Percentiles rank a stretch among this genome's conserved stretches.
These are phyloP conservation scores for Tilletia indica DNA, from an alignment of 1,284 basidiomycete species.

Conservation along the genomic window DNA sequence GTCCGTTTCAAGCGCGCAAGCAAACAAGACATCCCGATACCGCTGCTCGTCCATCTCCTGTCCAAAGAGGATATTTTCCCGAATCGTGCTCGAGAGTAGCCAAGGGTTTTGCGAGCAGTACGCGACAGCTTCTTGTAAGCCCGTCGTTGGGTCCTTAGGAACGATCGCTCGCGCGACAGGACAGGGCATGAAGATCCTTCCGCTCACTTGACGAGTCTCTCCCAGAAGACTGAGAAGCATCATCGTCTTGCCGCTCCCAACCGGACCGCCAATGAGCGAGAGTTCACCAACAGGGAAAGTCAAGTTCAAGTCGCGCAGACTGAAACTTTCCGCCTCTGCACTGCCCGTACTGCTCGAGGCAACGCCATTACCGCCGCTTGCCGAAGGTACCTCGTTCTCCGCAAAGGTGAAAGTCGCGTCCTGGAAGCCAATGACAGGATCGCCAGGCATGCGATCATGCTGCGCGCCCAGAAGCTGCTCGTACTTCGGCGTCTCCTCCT, in stretches of 20 bases:
- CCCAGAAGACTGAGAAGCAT: constrained; percentile 65
- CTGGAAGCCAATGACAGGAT: constrained; percentile 60
- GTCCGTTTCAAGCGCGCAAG: constrained; percentile 77
- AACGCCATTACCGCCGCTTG: neutral
- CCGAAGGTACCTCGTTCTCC: constrained; percentile 22
- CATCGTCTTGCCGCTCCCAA: constrained; percentile 60
- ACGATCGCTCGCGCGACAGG: constrained; percentile 56
- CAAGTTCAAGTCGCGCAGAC: constrained; percentile 62
- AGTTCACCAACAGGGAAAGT: constrained; percentile 64
- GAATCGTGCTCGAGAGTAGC: constrained; percentile 88
- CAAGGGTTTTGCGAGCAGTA: constrained; percentile 92
- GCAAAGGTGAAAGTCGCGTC: constrained; percentile 59
- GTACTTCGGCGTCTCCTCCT: constrained; percentile 64
- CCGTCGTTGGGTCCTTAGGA: constrained; percentile 60
- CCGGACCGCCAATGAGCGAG: constrained; percentile 68
- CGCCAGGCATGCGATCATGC: neutral
- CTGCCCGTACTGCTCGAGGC: constrained; percentile 19
- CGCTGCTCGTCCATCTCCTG: constrained; percentile 75
- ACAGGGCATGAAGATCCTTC: constrained; percentile 62
- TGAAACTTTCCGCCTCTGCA: constrained; percentile 50
- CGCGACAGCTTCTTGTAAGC: constrained; percentile 72
- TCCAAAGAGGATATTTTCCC: constrained; percentile 90
- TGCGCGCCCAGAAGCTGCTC: constrained; percentile 56
- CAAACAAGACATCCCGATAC: constrained; percentile 75
- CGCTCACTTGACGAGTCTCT: constrained; percentile 60